Conservation (phyloP, 2,329 filamentous ascomycete species). For the Stagonosporopsis cucurbitacearum region DNA sequence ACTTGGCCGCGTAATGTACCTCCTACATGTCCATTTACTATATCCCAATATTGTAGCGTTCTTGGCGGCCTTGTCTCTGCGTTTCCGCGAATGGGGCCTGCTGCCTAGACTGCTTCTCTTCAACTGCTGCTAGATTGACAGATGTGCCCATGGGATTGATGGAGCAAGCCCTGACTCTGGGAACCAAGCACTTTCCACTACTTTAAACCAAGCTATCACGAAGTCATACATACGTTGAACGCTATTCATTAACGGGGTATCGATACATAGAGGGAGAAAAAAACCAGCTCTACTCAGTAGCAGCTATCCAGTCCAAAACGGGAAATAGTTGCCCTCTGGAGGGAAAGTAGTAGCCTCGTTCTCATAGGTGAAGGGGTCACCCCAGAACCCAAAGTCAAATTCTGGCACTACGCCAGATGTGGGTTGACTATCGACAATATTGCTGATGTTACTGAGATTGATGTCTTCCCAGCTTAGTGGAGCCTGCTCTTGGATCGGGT, state of each 20-base stretch:
- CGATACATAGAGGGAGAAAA: constrained; percentile 1
- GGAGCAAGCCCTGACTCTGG: no score
- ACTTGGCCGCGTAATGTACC: no score
- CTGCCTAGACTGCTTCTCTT: no score
- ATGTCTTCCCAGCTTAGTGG: constrained; percentile 42
- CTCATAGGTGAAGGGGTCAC: constrained; percentile 46
- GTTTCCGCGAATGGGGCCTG: no score
- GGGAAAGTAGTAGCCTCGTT: constrained; percentile 35
- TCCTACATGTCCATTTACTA: no score
- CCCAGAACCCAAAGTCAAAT: constrained; percentile 50
- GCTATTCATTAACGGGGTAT: constrained; percentile 10
- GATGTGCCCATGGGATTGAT: no score
- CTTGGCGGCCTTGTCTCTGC: no score
- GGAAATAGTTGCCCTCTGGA: constrained; percentile 29
- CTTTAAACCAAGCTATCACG: no score
- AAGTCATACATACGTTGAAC: neutral
- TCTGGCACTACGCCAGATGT: constrained; percentile 40
- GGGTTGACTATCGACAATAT: constrained; percentile 36
- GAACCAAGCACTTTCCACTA: no score
- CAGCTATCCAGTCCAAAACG: constrained; percentile 27
- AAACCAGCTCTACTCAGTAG: neutral
- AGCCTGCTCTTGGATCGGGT: constrained; percentile 21
- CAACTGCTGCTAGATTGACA: no score
- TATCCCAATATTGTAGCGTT: no score
- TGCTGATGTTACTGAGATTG: constrained; percentile 44